These are phyloP conservation scores for Rhizopus delemar DNA, from an alignment of 371 early-diverging fungal genomes.

Conservation along the genomic window DNA sequence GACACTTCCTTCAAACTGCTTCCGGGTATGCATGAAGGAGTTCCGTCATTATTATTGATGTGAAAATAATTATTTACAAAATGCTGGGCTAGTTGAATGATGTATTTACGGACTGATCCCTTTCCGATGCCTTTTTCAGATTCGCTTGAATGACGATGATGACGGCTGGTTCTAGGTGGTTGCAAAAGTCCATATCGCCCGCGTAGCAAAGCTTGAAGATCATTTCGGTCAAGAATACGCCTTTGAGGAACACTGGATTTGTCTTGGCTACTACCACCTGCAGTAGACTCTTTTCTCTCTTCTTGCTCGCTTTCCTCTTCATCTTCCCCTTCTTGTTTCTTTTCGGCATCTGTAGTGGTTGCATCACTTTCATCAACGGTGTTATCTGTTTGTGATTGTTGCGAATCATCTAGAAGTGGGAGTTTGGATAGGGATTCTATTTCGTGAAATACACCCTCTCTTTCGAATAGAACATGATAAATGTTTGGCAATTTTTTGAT, in stretches of 20 bases:
- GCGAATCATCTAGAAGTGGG: slow-evolving; percentile 14
- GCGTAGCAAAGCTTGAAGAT: slow-evolving; percentile 34
- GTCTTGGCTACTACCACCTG: not conserved
- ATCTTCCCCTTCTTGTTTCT: slow-evolving; percentile 10
- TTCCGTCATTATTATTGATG: slow-evolving; percentile 1
- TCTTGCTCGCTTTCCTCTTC: slow-evolving; percentile 21
- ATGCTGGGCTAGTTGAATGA: slow-evolving; percentile 37
- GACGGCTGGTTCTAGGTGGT: slow-evolving; percentile 3
- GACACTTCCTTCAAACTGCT: slow-evolving; percentile 33
- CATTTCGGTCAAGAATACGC: slow-evolving; percentile 32
- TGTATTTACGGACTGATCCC: slow-evolving; percentile 39
- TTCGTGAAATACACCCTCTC: slow-evolving; percentile 68
- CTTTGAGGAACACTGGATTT: not conserved
- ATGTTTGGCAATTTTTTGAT: slow-evolving; percentile 55
- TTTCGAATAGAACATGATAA: slow-evolving; percentile 57
- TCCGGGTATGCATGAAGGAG: not conserved
- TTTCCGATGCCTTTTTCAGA: slow-evolving; percentile 41
- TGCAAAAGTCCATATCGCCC: slow-evolving; percentile 27
- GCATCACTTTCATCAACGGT: slow-evolving; percentile 19
- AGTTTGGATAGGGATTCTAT: slow-evolving; percentile 50
- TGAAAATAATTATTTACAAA: slow-evolving; percentile 24
- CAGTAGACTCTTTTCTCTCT: slow-evolving; percentile 9
- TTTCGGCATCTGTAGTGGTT: slow-evolving; percentile 11
- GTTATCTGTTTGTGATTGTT: slow-evolving; percentile 6
- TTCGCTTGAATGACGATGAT: slow-evolving; percentile 9